Conservation (phyloP, 2,329 filamentous ascomycete genomes). For the Colletotrichum cuscutae region DNA sequence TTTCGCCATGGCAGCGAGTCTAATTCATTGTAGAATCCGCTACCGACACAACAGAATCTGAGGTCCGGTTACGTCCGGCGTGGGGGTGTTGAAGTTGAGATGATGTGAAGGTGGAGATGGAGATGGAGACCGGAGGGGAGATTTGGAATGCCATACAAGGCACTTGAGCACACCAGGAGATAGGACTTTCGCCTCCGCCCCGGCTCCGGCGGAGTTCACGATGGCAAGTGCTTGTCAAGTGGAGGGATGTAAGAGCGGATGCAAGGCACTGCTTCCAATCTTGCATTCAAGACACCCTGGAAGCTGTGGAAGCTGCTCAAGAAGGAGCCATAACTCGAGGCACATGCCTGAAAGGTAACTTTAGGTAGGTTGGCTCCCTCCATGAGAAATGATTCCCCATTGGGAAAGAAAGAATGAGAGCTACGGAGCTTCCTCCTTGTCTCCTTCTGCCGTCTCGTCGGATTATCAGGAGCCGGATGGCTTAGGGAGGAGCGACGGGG, state of each 20-base stretch:
- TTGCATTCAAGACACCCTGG: not conserved
- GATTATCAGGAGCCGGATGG: constrained; percentile 2
- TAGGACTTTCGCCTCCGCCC: not conserved
- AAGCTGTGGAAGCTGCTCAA: not conserved
- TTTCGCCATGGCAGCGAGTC: not conserved
- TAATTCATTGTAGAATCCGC: not conserved
- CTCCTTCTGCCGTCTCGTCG: not conserved
- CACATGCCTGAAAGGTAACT: not conserved
- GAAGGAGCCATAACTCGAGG: not conserved
- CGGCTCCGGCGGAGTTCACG: not conserved
- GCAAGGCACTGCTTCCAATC: not conserved
- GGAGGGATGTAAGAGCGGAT: not conserved
- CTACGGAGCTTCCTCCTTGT: too few relatives aligned
- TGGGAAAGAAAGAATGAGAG: not conserved
- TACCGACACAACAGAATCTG: too few relatives aligned
- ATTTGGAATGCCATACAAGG: not conserved
- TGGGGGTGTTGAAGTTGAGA: not conserved
- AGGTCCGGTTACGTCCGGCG: not conserved
- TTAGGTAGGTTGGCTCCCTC: not conserved
- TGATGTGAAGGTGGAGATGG: not conserved
- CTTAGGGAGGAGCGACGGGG: constrained; percentile 14
- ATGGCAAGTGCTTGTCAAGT: not conserved
- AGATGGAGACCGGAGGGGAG: not conserved
- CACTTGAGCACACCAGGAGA: not conserved
- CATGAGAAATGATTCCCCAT: not conserved